Conservation (phyloP, 2,329 filamentous ascomycete genomes). For the Nemania sp. region DNA sequence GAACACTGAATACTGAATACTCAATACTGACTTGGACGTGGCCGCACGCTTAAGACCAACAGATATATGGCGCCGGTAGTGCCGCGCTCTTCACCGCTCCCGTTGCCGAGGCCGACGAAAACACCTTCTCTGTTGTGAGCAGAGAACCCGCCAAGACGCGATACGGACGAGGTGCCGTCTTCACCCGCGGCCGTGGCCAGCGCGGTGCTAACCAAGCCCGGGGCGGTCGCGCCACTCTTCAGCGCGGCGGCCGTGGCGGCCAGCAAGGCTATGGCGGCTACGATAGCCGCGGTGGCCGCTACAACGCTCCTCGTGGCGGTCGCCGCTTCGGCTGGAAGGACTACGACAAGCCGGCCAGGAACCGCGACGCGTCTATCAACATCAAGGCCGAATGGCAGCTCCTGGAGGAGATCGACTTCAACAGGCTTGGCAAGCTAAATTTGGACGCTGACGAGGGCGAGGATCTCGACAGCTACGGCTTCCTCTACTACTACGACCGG, state of each 20-base stretch:
- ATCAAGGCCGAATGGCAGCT: constrained; percentile 95
- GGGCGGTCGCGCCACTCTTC: constrained; percentile 65
- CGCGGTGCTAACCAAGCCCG: constrained; percentile 68
- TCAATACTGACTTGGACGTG: constrained; percentile 28
- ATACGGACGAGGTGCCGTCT: constrained; percentile 87
- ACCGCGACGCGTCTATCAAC: constrained; percentile 93
- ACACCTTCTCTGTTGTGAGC: constrained; percentile 96
- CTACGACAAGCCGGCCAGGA: constrained; percentile 96
- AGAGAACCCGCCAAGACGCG: constrained; percentile 85
- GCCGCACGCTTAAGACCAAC: constrained; percentile 70
- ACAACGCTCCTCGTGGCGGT: constrained; percentile 73
- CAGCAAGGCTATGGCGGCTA: constrained; percentile 67
- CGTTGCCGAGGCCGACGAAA: constrained; percentile 84
- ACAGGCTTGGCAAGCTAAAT: constrained; percentile 92
- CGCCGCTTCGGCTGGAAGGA: constrained; percentile 98
- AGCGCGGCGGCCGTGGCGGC: constrained; percentile 71
- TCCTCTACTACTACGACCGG: constrained; percentile 98
- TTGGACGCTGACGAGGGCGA: constrained; percentile 93
- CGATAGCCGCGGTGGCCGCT: constrained; percentile 73
- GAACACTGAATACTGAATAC: neutral
- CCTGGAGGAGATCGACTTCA: constrained; percentile 98
- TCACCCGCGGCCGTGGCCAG: constrained; percentile 85
- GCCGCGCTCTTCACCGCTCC: constrained; percentile 88
- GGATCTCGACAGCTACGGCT: constrained; percentile 93
- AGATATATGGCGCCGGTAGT: constrained; percentile 91